These are phyloP conservation scores for Naematelia aurantialba DNA, from an alignment of 768 basidiomycete genomes.

Conservation along the genomic window DNA sequence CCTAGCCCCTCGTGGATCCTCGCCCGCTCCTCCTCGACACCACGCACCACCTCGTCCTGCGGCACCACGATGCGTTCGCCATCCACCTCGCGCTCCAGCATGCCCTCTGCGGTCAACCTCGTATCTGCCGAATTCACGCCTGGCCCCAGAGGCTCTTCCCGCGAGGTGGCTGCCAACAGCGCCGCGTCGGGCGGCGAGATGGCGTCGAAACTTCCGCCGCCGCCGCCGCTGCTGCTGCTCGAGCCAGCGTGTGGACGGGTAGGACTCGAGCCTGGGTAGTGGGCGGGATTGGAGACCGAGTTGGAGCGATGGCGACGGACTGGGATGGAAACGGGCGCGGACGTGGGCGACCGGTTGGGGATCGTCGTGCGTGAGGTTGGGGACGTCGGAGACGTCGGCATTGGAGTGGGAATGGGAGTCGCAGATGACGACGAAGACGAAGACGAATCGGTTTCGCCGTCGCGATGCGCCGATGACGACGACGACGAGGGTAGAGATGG, in stretches of 20 bases:
- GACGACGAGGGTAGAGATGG: no score
- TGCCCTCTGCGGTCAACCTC: conserved; percentile 33
- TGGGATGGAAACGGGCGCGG: not conserved
- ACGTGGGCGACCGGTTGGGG: conserved; percentile 1
- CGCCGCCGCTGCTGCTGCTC: no score
- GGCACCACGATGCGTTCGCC: conserved; percentile 40
- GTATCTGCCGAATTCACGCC: conserved; percentile 44
- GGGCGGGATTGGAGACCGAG: not conserved
- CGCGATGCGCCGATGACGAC: no score
- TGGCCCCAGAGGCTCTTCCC: conserved; percentile 44
- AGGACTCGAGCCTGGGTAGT: no score
- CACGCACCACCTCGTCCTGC: conserved; percentile 42
- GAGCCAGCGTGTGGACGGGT: no score
- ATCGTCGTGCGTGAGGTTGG: not conserved
- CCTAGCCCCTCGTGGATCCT: not conserved
- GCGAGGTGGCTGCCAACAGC: conserved; percentile 35
- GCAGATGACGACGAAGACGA: not conserved
- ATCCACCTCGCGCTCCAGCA: conserved; percentile 38
- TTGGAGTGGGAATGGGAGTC: not conserved
- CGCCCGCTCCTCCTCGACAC: conserved; percentile 26
- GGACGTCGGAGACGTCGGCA: conserved; percentile 4
- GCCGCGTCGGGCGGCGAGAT: conserved; percentile 47
- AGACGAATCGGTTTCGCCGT: no score
- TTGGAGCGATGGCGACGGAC: conserved; percentile 2
- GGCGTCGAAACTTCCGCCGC: conserved; percentile 6